Base-by-base conservation (phyloP, 768 basidiomycete species). In the Pulveroboletus sp. region DNA sequence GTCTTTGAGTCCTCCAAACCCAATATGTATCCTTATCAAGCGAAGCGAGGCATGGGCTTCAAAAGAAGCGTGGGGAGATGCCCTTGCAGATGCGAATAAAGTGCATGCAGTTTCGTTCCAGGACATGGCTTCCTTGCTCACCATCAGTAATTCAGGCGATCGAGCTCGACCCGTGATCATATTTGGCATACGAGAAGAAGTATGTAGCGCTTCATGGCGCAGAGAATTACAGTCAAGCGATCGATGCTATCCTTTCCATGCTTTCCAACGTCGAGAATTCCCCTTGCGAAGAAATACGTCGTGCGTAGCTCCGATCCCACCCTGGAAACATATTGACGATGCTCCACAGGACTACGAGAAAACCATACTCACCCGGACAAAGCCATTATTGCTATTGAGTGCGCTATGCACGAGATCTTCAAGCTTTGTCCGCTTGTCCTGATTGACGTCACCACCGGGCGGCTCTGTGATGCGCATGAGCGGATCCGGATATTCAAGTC, bases 1-100 rank as follows among this genome's bases (percentile, higher is more conserved):
- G 9, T 47, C 19, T 23, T 49, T 56, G 8, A 6, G n/a, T 19
- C 47, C 47, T 41, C 6, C 47, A 23, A n/a, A 42, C 39, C 34
- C 41, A 29, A 20, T 27, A 27, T 5, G 9, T 27, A 27, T 27
- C 9, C 25, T 27, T n/a, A n/a, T n/a, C n/a, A n/a, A n/a, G n/a
- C n/a, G n/a, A n/a, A n/a, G n/a, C n/a, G n/a, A n/a, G n/a, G 47
- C 47, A 10, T 20, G 19, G 4, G 25, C 32, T 4, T 19, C 33
- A 21, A 24, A 40, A 16, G 13, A 6, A n/a, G n/a, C 21, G 25
- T 49, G 47, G 47, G 40, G 42, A 31, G 32, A 37, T 19, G 47
- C 47, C 24, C 41, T 49, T 8, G 6, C 19, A 5, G 47, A 49
- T n/a, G 47, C 47, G 11, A 42, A 49, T 7, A 27, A 42, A 10